Evolutionary conservation across 176 grass and related monocot species (phyloP).

Genomic region (Triticum timopheevii): DNA sequence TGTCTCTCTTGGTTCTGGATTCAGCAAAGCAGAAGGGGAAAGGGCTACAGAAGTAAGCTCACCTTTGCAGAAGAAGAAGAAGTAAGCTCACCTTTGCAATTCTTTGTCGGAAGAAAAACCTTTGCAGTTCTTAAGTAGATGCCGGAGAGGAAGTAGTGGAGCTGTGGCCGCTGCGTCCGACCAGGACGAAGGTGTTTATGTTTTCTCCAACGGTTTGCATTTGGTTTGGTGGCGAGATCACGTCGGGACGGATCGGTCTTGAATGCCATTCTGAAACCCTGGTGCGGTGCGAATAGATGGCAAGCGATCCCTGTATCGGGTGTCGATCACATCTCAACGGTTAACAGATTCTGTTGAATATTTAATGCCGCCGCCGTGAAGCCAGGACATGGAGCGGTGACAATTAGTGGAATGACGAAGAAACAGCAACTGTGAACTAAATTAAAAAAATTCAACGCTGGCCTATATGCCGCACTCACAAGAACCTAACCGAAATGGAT

Average conservation of each 20-base stretch:
- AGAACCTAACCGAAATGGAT: not conserved
- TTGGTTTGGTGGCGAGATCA: not conserved
- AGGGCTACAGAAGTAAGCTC: not conserved
- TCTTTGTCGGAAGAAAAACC: not conserved
- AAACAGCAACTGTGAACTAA: not conserved
- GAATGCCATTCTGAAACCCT: not conserved
- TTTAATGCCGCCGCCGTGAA: not conserved
- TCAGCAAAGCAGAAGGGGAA: not conserved
- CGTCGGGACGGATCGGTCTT: not conserved
- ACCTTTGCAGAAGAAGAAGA: constrained; percentile 6
- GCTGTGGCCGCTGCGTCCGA: not conserved
- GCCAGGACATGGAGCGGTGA: not conserved
- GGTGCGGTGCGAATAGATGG: not conserved
- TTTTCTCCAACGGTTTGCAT: not conserved
- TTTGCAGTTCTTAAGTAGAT: not conserved
- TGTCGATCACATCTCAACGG: constrained; percentile 8
- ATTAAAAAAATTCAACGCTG: not conserved
- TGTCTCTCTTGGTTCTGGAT: not conserved
- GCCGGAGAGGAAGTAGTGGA: not conserved
- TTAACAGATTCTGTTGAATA: not conserved
- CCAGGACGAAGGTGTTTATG: not conserved
- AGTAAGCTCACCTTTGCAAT: not conserved
- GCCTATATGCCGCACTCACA: not conserved
- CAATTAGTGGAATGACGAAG: not conserved
- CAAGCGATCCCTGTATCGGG: not conserved